Evolutionary conservation across 495 filamentous ascomycete species (phyloP), one percentile per base, ranked within the genome.

Genomic region (Penicillium bovifimosum): DNA sequence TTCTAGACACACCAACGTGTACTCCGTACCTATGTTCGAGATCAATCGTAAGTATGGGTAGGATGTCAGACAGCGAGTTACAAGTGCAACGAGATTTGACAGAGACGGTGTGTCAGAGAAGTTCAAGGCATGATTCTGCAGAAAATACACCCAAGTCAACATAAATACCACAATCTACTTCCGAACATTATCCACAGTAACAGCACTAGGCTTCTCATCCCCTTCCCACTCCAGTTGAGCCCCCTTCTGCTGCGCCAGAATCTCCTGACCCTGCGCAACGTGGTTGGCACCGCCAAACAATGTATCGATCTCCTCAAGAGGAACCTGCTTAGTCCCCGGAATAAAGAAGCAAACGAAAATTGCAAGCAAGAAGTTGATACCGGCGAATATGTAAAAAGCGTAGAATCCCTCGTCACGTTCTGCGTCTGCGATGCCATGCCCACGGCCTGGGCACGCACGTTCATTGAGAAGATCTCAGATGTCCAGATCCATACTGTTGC

Each of bases 281-380:
- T 83, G 81, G 62, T 83, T 83, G 34, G 71, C 67, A 18, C 80
- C 79, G 46, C 78, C 79, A 46, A 85, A 85, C 28, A 84, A 61
- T 14, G 69, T 69, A 58, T 84, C 83, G 49, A 85, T 86, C 56
- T 86, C 81, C 64, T 87, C 83, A 6, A 87, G 72, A 26, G 79
- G 63, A 16, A 88, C 72, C 36, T 84, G 67, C 71, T 88, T 88
- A 2, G 85, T 89, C 72, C 88, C 86, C 0, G 85, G 86, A 29
- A 90, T 79, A 50, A 84, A 83, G 71, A 86, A 87, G 72, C 72
- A 88, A 35, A 89, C 79, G 53, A 90, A 91, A n/a, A 73, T 70
- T 1, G 83, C 83, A 20, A 83, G 71, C n/a, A 81, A 49, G 52
- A 80, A 65, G 55, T 84, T 83, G 41, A 78, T 74, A 9, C 74